These are phyloP conservation scores for Trametes elegans DNA, from an alignment of 768 basidiomycete genomes.

Conservation along the genomic window DNA sequence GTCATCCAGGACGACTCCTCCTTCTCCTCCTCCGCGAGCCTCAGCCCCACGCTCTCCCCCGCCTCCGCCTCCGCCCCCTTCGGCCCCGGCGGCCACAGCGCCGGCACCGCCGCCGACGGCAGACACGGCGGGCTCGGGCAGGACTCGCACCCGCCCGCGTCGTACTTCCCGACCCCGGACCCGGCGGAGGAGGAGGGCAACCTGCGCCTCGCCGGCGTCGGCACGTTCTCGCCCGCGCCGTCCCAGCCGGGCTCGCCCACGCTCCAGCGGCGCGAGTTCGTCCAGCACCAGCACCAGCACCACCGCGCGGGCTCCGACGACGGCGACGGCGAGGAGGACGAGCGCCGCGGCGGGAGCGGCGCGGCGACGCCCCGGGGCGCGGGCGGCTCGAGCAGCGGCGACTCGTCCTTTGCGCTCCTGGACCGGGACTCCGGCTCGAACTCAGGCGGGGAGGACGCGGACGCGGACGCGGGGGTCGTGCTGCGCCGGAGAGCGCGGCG, in stretches of 20 bases:
- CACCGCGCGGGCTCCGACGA: slow-evolving; percentile 2
- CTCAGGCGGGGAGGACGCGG: too few relatives aligned
- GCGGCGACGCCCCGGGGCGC: slow-evolving; percentile 10
- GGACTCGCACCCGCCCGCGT: slow-evolving; percentile 11
- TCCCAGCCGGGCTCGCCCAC: slow-evolving; percentile 68
- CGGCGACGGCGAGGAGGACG: slow-evolving; percentile 3
- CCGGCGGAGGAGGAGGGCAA: slow-evolving; percentile 33
- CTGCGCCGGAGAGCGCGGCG: slow-evolving; percentile 22
- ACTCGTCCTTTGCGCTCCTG: slow-evolving; percentile 25
- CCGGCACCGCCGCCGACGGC: too few relatives aligned
- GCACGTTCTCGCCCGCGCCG: slow-evolving; percentile 68
- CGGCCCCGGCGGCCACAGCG: too few relatives aligned
- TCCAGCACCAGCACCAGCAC: slow-evolving; percentile 12
- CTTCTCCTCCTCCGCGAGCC: slow-evolving; percentile 3
- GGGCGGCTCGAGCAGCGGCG: slow-evolving; percentile 23
- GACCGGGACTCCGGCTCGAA: slow-evolving; percentile 27
- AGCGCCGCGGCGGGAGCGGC: slow-evolving; percentile 2
- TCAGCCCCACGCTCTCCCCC: too few relatives aligned
- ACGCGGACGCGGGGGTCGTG: slow-evolving; percentile 22
- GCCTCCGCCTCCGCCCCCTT: too few relatives aligned
- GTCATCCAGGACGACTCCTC: slow-evolving; percentile 14
- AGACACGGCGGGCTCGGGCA: neutral
- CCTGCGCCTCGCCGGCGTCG: slow-evolving; percentile 64
- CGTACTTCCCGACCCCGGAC: slow-evolving; percentile 21
- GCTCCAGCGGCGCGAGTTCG: slow-evolving; percentile 28